phyloP scores from a whole-genome alignment of 176 grass and related monocot genomes.

The Phyllostachys edulis region DNA sequence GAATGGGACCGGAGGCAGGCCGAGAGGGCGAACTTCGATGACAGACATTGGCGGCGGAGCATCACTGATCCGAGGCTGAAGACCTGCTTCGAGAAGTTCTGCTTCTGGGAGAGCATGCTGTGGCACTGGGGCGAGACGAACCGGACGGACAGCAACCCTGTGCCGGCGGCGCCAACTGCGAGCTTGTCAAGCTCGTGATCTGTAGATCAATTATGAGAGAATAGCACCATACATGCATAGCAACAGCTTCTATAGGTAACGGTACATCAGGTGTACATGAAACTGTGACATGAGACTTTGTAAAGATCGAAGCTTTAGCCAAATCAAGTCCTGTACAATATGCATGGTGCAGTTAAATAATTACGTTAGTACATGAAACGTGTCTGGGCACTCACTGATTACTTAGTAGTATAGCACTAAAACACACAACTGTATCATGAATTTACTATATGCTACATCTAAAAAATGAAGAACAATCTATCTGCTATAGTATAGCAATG shows the following conservation, averaged over 20 bases:
- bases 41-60: constrained; percentile 72
- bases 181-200: constrained; percentile 50
- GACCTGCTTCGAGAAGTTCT: constrained; percentile 74
- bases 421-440: too few relatives aligned
- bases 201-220: constrained; percentile 33
- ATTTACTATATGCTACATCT: background rate
- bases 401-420: background rate
- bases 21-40: constrained; percentile 57
- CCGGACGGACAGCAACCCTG: constrained; percentile 17
- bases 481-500: background rate
- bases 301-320: background rate
- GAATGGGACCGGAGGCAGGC: constrained; percentile 82
- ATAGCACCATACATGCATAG: constrained; percentile 52
- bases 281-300: too few relatives aligned
- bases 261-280: background rate
- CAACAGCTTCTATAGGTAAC: constrained; percentile 45
- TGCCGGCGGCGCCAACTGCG: background rate
- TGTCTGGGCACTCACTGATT: background rate
- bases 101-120: constrained; percentile 91
- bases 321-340: background rate
- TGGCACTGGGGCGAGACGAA: constrained; percentile 84
- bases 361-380: background rate
- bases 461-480: background rate
- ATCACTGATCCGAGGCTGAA: constrained; percentile 75
- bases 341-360: background rate